Evolutionary conservation across 495 filamentous ascomycete species (phyloP).

Genomic region (Hypomontagnella submonticulosa): DNA sequence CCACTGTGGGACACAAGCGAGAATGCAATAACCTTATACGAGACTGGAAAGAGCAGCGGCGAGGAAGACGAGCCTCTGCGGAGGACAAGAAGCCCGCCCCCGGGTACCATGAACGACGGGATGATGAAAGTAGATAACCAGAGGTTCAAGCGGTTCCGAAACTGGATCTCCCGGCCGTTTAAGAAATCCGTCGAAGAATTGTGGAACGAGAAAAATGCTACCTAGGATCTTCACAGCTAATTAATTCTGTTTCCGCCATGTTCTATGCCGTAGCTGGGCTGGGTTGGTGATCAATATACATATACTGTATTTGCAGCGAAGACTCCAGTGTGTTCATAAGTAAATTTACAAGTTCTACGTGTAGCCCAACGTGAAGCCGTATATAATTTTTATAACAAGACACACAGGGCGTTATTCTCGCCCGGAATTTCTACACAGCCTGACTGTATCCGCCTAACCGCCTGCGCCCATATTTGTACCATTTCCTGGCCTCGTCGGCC

Average conservation of each 20-base stretch:
- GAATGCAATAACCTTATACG: no score
- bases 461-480: constrained; percentile 61
- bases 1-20: no score
- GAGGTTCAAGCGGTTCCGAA: neutral
- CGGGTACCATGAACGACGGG: constrained; percentile 34
- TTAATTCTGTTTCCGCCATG: no score
- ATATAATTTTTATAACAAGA: constrained; percentile 6
- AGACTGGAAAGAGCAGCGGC: no score
- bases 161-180: neutral
- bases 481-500: constrained; percentile 93
- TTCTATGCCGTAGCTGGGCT: no score
- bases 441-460: constrained; percentile 60
- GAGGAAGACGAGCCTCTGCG: neutral
- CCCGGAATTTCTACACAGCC: constrained; percentile 52
- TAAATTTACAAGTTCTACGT: constrained; percentile 23
- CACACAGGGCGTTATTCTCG: neutral
- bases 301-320: no score
- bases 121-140: neutral
- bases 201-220: neutral
- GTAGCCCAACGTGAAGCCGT: constrained; percentile 19
- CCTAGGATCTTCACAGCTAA: no score
- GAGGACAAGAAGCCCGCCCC: neutral
- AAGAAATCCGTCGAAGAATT: neutral
- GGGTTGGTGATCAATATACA: no score
- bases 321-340: constrained; percentile 8